phyloP scores from a whole-genome alignment of 345 rosid genomes.

The Orychophragmus violaceus region DNA sequence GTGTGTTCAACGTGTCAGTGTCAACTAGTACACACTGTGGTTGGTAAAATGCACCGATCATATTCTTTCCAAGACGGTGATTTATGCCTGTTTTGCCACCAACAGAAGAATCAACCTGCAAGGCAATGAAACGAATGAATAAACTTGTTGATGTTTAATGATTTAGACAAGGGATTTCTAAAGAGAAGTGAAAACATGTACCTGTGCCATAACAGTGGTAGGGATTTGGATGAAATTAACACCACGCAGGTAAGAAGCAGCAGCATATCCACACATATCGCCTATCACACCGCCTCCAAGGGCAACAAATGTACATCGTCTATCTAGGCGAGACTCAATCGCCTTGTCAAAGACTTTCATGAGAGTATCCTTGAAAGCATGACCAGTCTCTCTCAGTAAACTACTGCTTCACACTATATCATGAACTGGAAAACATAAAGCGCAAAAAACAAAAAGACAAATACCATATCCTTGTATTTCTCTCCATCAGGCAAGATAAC shows the following conservation, averaged over 20 bases:
- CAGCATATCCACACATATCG: constrained; percentile 97
- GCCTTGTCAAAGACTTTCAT: constrained; percentile 97
- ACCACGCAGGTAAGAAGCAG: constrained; percentile 93
- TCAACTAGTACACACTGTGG: constrained; percentile 92
- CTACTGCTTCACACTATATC: background rate
- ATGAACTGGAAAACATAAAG: background rate
- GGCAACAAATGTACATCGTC: constrained; percentile 84
- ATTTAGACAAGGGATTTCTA: background rate
- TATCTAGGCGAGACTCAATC: constrained; percentile 74
- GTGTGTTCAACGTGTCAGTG: constrained; percentile 78
- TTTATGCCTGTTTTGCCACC: constrained; percentile 99
- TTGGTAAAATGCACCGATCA: constrained; percentile 98
- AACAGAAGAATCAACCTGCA: constrained; percentile 94
- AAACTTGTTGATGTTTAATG: background rate
- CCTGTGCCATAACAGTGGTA: constrained; percentile 99
- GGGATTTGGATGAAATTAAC: constrained; percentile 98
- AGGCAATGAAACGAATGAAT: constrained; percentile 7
- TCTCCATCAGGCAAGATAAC: constrained; percentile 94
- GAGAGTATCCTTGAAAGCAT: constrained; percentile 54
- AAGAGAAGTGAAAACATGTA: constrained; percentile 1
- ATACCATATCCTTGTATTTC: constrained; percentile 81
- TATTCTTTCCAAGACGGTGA: constrained; percentile 87
- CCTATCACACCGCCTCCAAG: constrained; percentile 99
- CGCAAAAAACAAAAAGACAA: constrained; percentile 2
- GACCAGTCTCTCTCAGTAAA: background rate